phyloP scores from a whole-genome alignment of 306 rosid genomes.

The Fragaria ananassa region DNA sequence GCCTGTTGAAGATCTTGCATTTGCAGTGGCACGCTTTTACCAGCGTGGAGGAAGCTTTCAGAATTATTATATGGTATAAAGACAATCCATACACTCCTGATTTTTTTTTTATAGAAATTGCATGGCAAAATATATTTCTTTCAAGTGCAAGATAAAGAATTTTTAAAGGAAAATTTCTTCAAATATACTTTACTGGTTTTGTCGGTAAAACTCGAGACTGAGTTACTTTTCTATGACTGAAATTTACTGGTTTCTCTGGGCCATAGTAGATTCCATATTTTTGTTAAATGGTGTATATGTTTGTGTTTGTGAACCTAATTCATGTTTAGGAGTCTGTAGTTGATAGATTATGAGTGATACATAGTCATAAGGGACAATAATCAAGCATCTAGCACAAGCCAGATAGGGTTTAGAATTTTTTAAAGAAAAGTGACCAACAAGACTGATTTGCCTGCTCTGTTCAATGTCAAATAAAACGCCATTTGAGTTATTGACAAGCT shows the following conservation, averaged over 20 bases:
- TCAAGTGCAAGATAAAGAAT: not conserved
- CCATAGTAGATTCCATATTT: slow-evolving; percentile 1
- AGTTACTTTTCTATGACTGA: not conserved
- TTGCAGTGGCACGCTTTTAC: slow-evolving; percentile 93
- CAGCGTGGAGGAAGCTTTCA: slow-evolving; percentile 97
- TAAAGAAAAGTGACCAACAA: not conserved
- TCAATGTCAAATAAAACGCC: slow-evolving; percentile 3
- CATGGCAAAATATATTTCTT: not conserved
- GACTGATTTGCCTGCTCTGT: not conserved
- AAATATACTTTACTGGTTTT: not conserved
- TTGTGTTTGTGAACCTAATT: slow-evolving; percentile 4
- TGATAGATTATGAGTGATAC: not conserved
- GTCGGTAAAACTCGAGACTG: not conserved
- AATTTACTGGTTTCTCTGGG: not conserved
- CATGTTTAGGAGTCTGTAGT: not conserved
- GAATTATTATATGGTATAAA: slow-evolving; percentile 88
- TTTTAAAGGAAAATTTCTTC: not conserved
- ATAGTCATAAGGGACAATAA: not conserved
- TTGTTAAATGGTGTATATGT: not conserved
- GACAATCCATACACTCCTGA: slow-evolving; percentile 10
- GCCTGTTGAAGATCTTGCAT: slow-evolving; percentile 96
- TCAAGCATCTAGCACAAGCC: not conserved
- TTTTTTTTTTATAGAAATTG: slow-evolving; percentile 9
- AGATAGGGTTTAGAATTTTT: not conserved
- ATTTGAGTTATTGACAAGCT: slow-evolving; percentile 28